phyloP scores from a whole-genome alignment of 441 rosid species.

The Corymbia citriodora region DNA sequence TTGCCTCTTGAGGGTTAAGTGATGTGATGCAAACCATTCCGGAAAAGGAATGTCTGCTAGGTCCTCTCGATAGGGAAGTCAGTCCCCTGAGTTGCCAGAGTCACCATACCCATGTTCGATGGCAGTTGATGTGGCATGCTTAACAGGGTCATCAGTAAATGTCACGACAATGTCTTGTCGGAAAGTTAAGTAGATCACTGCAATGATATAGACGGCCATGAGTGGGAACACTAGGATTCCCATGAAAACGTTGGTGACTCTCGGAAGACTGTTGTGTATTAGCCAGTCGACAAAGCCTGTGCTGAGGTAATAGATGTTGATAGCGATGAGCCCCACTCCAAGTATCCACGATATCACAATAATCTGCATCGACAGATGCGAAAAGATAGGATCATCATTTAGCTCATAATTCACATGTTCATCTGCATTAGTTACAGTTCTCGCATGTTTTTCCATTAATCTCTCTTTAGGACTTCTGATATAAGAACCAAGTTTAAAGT shows the following conservation, averaged over 20 bases:
- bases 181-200: constrained; percentile 40
- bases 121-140: background rate
- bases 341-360: constrained; percentile 54
- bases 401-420: background rate
- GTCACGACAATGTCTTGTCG: constrained; percentile 42
- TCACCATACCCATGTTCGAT: background rate
- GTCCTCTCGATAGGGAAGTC: background rate
- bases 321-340: constrained; percentile 43
- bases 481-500: background rate
- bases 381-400: background rate
- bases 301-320: constrained; percentile 52
- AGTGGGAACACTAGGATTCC: constrained; percentile 54
- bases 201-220: constrained; percentile 34
- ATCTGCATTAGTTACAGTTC: background rate
- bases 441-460: background rate
- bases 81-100: background rate
- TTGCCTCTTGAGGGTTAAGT: background rate
- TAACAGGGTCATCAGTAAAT: constrained; percentile 10
- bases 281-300: constrained; percentile 55
- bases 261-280: constrained; percentile 32
- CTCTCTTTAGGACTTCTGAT: background rate
- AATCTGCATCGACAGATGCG: constrained; percentile 22
- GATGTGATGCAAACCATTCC: background rate
- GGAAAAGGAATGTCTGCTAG: background rate
- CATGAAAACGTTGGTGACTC: constrained; percentile 32